Base-by-base conservation (phyloP, 1,284 basidiomycete genomes). In the Sporisorium reilianum region DNA sequence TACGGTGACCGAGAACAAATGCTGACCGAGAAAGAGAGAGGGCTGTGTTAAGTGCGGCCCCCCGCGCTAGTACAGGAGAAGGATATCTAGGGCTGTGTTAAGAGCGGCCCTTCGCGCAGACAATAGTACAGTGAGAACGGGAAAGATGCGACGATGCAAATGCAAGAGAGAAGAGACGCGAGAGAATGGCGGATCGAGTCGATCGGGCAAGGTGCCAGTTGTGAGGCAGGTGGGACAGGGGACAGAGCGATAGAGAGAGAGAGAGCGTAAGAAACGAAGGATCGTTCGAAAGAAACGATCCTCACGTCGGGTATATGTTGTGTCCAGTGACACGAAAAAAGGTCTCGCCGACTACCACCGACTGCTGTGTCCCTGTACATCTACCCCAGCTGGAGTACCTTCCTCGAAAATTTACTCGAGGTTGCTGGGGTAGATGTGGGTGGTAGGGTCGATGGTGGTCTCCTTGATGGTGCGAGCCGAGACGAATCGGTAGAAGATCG, bases 391-490 rank as follows among this genome's bases (percentile, higher is more conserved):
- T 45, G 42, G 42, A 42, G 38, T 49, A 53, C 41, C 14, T 53
- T 62, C 7, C 10, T 9, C 36, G 20, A 3, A 23, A 28, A n/a
- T 48, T 64, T 68, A 78, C 69, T 77, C 64, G 50, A 77, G 70
- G 78, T 84, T 84, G 60, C 74, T 78, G 22, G 81, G 82, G 73
- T 84, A 84, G 41, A 78, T 56, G 75, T 76, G 76, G 44, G 74
- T 70, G 30, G 69, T 36, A 28, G 77, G 76, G 62, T 80, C 75
- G 58, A 82, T 73, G 53, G 80, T 79, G 85, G 92, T 93, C 88
- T 99, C 96, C 89, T 98, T 99, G 88, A 99, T 95, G 76, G 92
- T 94, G 80, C 96, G 89, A 50, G 92, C 91, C 60, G 91, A 93
- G 60, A 86, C 79, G 58, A 85, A 85, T 40, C 82, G 81, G 75